These are phyloP conservation scores for Porphyrellus sp. DNA, from an alignment of 1,284 basidiomycete species.

Conservation along the genomic window DNA sequence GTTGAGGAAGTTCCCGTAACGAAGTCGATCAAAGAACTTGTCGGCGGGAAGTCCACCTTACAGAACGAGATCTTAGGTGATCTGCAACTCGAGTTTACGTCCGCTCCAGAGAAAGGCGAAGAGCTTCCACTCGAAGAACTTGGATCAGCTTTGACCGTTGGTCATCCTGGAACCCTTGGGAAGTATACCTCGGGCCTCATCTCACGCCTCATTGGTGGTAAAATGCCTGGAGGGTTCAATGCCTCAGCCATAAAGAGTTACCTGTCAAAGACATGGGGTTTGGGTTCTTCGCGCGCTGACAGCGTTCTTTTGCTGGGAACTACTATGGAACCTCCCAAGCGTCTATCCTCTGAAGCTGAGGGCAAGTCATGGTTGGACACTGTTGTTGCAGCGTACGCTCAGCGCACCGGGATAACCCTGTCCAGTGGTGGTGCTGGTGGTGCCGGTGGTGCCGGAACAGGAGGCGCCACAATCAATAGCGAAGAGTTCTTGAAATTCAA, in stretches of 20 bases:
- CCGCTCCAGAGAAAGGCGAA: conserved; percentile 96
- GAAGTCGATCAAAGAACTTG: conserved; percentile 97
- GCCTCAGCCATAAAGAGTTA: conserved; percentile 88
- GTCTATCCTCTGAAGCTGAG: conserved; percentile 87
- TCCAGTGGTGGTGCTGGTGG: conserved; percentile 62
- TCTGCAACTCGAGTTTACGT: conserved; percentile 84
- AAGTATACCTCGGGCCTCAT: conserved; percentile 94
- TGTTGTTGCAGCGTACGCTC: conserved; percentile 82
- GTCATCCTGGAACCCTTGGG: conserved; percentile 85
- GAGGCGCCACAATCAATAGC: conserved; percentile 90
- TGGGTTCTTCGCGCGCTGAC: conserved; percentile 87
- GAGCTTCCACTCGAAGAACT: conserved; percentile 95
- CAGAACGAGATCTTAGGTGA: conserved; percentile 97
- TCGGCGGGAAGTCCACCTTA: conserved; percentile 96
- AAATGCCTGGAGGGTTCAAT: conserved; percentile 99
- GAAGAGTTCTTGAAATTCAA: conserved; percentile 98
- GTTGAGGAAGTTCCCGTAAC: conserved; percentile 86
- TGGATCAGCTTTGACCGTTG: conserved; percentile 78
- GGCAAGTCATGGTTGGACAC: conserved; percentile 93
- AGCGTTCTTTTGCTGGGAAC: conserved; percentile 89
- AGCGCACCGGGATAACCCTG: conserved; percentile 85
- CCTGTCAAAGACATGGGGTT: conserved; percentile 89
- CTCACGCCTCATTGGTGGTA: conserved; percentile 88
- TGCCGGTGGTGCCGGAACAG: conserved; percentile 58
- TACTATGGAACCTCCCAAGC: conserved; percentile 92